Base-by-base conservation (phyloP, 768 basidiomycete species). In the Kwoniella sp. region DNA sequence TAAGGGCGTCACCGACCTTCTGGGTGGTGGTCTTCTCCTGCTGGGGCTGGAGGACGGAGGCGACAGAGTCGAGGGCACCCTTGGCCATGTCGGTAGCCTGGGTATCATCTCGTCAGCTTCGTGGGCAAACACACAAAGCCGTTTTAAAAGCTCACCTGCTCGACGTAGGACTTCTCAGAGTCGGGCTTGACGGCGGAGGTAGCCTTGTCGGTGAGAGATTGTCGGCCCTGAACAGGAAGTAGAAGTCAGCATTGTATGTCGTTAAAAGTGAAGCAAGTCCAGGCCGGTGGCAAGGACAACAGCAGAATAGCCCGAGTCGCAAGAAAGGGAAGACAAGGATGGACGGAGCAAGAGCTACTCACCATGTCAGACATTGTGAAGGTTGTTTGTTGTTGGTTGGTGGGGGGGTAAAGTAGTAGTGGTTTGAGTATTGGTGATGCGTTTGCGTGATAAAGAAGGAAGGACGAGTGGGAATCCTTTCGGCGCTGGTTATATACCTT, bases 11-110 rank as follows among this genome's bases (percentile, higher is more conserved):
- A 33, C 66, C 63, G 41, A 68, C 39, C 59, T 69, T 65, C 59
- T 65, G 67, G 57, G 67, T 65, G 59, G 63, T 69, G 32, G 61
- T 53, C 55, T 65, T 65, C 67, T 69, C 67, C 46, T 65, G 38
- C 50, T 69, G 57, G 53, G 67, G 67, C 53, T 69, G 67, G 42
- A 54, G 56, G 40, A 53, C 67, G 25, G 67, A 69, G 45, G 63
- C 67, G 39, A 51, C 63, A 32, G 59, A 41, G 61, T 69, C 67
- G n/a, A 65, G 46, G 22, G 50, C 57, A 31, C 64, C 64, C 31
- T 60, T 59, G 20, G 56, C 56, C 46, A 46, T 60, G 46, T 66
- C 64, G 26, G 49, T 33, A 17, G 58, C 64, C n/a, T 27, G n/a
- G 6, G 9, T 17, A 39, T 40, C 15, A 34, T 17, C 37, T 25